Conservation (phyloP, 2,329 filamentous ascomycete genomes). For the Catunica adiposa region DNA sequence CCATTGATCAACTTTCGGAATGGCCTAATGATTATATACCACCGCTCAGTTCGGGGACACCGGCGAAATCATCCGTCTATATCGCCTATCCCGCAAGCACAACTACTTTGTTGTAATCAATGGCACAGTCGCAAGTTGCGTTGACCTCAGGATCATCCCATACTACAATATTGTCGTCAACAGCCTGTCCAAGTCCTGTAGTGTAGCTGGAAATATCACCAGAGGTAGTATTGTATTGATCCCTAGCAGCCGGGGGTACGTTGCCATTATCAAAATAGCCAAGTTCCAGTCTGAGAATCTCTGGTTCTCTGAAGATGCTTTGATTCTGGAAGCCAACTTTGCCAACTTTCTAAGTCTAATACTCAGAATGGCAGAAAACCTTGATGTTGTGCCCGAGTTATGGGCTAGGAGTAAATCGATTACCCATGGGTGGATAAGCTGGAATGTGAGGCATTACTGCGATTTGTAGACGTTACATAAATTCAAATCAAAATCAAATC, state of each 20-base stretch:
- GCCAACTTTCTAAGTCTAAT: conserved; percentile 23
- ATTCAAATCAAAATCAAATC: too few relatives aligned
- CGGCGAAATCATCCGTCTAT: conserved; percentile 22
- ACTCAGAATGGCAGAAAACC: conserved; percentile 17
- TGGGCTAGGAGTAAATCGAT: conserved; percentile 15
- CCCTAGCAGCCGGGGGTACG: conserved; percentile 27
- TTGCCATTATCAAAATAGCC: conserved; percentile 21
- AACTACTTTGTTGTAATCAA: conserved; percentile 30
- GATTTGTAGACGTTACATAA: too few relatives aligned
- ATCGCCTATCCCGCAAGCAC: conserved; percentile 26
- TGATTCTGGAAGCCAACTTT: conserved; percentile 26
- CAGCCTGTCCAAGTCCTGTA: conserved; percentile 42
- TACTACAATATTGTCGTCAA: conserved; percentile 34
- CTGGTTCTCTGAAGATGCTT: conserved; percentile 18
- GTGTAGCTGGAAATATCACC: conserved; percentile 38
- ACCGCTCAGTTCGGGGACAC: conserved; percentile 22
- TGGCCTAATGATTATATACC: too few relatives aligned
- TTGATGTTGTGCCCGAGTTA: conserved; percentile 18
- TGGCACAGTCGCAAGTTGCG: conserved; percentile 32
- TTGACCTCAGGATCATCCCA: conserved; percentile 33
- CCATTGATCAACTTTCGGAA: too few relatives aligned
- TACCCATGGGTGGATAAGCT: neutral
- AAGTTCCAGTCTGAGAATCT: conserved; percentile 13
- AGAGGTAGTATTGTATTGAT: conserved; percentile 35
- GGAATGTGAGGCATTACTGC: neutral